Conservation (phyloP, 805 yeast genomes). For the Hanseniaspora nectarophila region DNA sequence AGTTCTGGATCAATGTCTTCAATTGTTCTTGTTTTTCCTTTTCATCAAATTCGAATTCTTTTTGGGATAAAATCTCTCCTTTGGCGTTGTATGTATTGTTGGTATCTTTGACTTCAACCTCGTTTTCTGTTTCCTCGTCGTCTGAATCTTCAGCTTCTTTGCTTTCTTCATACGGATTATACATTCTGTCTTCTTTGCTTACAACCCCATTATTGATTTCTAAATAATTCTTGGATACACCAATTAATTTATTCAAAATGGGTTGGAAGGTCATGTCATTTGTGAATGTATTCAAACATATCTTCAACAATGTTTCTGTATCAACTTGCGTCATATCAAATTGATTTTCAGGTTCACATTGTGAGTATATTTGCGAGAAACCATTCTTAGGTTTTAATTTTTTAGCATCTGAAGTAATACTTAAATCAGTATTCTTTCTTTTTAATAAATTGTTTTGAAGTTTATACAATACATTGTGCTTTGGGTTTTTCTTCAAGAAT, state of each 20-base stretch:
- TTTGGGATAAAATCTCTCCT: slow-evolving; percentile 14
- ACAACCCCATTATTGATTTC: slow-evolving; percentile 6
- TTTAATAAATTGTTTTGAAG: slow-evolving; percentile 11
- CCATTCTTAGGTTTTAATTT: slow-evolving; percentile 9
- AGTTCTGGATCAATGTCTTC: slow-evolving; percentile 2
- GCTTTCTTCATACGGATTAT: slow-evolving; percentile 17
- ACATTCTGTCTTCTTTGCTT: slow-evolving; percentile 16
- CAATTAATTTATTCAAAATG: slow-evolving; percentile 4
- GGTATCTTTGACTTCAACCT: slow-evolving; percentile 25
- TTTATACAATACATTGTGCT: not conserved
- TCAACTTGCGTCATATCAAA: slow-evolving; percentile 57
- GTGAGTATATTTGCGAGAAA: not conserved
- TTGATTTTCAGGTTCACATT: slow-evolving; percentile 15
- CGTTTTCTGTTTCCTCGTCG: slow-evolving; percentile 27
- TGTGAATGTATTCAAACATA: slow-evolving; percentile 51
- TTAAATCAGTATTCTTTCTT: slow-evolving; percentile 8
- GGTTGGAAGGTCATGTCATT: slow-evolving; percentile 14
- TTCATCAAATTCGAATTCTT: slow-evolving; percentile 7
- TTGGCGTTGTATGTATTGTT: slow-evolving; percentile 21
- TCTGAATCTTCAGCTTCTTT: slow-evolving; percentile 22
- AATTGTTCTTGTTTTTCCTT: slow-evolving; percentile 43
- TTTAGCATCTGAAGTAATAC: not conserved
- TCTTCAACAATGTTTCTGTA: slow-evolving; percentile 44
- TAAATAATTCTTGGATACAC: slow-evolving; percentile 10
- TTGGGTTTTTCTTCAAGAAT: slow-evolving; percentile 16